phyloP scores from a whole-genome alignment of 163 green algal genomes.

The Chloromonas sp. region DNA sequence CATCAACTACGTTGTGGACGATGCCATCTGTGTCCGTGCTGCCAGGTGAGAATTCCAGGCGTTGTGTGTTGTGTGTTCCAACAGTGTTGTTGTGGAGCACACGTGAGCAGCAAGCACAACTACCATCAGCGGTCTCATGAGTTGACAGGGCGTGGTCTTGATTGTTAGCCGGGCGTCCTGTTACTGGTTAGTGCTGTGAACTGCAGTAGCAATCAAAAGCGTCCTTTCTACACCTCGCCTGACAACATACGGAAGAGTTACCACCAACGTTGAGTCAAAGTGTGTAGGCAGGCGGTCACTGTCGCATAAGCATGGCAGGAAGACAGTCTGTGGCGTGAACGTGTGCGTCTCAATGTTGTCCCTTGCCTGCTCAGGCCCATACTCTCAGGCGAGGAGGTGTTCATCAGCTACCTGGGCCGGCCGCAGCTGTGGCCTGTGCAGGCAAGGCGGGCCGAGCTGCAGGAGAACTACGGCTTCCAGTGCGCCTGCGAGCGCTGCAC shows the following conservation, averaged over 20 bases:
- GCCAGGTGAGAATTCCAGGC: not conserved
- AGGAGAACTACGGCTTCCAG: slow-evolving; percentile 31
- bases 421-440: slow-evolving; percentile 26
- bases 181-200: not conserved
- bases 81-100: not conserved
- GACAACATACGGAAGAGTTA: not conserved
- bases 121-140: not conserved
- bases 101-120: not conserved
- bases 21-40: not conserved
- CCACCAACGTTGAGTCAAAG: not conserved
- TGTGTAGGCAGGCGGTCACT: not conserved
- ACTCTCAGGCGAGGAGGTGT: slow-evolving; percentile 18
- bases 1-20: slow-evolving; percentile 25
- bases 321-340: not conserved
- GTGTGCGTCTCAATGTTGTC: slow-evolving; percentile 8
- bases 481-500: slow-evolving; percentile 25
- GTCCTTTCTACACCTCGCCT: not conserved
- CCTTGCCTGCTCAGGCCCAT: slow-evolving; percentile 10
- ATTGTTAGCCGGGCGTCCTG: too few relatives aligned
- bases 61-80: not conserved
- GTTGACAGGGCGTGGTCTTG: not conserved
- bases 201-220: too few relatives aligned
- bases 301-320: not conserved
- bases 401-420: slow-evolving; percentile 27
- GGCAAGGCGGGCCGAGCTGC: slow-evolving; percentile 6